A percentile compares a stretch with the other conserved stretches of the same genome.
These are phyloP conservation scores for Furcasterigmium sp. DNA, from an alignment of 2,329 filamentous ascomycete species.

Conservation along the genomic window DNA sequence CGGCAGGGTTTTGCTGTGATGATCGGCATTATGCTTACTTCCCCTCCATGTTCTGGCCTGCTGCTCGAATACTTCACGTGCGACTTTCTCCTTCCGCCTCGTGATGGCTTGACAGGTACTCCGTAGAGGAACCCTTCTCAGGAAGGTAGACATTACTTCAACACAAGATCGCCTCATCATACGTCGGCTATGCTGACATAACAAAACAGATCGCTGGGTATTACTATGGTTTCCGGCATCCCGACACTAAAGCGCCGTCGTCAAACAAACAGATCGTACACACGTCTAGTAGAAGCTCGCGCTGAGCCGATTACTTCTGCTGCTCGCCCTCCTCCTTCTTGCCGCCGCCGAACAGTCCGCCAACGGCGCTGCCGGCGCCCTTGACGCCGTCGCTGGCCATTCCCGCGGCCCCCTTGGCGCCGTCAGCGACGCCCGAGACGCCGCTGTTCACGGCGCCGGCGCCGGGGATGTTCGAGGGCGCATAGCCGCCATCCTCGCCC, in stretches of 20 bases:
- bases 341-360: conserved; percentile 26
- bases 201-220: conserved; percentile 1
- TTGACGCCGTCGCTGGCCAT: conserved; percentile 20
- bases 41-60: too few species aligned
- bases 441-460: conserved; percentile 19
- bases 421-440: conserved; percentile 20
- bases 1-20: too few species aligned
- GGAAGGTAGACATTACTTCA: too few species aligned
- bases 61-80: too few species aligned
- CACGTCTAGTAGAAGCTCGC: too few species aligned
- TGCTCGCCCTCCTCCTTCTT: conserved; percentile 14
- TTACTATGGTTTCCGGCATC: not conserved
- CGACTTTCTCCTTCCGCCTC: too few species aligned
- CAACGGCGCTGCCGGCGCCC: conserved; percentile 22
- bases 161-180: too few species aligned
- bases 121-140: too few species aligned
- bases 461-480: conserved; percentile 23
- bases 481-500: conserved; percentile 51
- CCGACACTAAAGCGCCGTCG: not conserved
- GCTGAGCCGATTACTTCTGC: conserved; percentile 7
- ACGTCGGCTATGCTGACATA: too few species aligned
- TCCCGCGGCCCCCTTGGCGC: conserved; percentile 22
- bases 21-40: too few species aligned
- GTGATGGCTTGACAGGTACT: too few species aligned
- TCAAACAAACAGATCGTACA: not conserved